Percentiles rank a stretch among this genome's conserved stretches.
Evolutionary conservation across 2,329 filamentous ascomycete genomes (phyloP).

Genomic region (Juglanconis juglandina): DNA sequence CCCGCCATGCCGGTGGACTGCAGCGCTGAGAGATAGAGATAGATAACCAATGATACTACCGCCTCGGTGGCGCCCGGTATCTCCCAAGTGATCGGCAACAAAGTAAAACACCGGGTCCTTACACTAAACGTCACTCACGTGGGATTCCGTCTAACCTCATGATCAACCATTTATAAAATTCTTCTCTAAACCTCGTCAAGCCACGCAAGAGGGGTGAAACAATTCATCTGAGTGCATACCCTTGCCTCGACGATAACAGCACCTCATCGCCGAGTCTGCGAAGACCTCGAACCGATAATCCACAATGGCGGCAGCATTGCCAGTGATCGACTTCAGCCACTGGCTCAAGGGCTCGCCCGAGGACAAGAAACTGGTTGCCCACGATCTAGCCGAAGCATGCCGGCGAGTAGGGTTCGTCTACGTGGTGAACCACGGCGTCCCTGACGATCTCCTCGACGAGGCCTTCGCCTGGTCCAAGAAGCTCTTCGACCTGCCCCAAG

Average conservation of each 20-base stretch:
- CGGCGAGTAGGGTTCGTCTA: constrained; percentile 32
- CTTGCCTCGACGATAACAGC: no score
- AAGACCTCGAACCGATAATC: neutral
- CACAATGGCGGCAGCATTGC: constrained; percentile 4
- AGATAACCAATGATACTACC: constrained; percentile 1
- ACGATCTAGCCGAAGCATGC: constrained; percentile 26
- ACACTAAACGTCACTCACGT: neutral
- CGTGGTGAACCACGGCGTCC: constrained; percentile 32
- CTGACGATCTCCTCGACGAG: constrained; percentile 32
- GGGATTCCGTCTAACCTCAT: neutral
- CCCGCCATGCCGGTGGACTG: neutral
- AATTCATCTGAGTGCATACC: no score
- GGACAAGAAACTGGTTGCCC: constrained; percentile 6
- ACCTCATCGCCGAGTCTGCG: no score
- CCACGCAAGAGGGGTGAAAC: no score
- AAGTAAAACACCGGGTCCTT: neutral
- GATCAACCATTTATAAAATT: no score
- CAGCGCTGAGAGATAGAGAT: neutral
- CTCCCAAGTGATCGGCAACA: constrained; percentile 10
- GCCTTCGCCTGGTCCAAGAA: constrained; percentile 28
- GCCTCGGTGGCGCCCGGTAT: constrained; percentile 3
- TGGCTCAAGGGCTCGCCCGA: constrained; percentile 11
- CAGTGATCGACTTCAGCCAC: constrained; percentile 17
- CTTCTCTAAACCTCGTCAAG: no score
- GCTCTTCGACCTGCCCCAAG: constrained; percentile 29